Evolutionary conservation across 306 rosid species (phyloP).

Genomic region (Cucurbita pepo): DNA sequence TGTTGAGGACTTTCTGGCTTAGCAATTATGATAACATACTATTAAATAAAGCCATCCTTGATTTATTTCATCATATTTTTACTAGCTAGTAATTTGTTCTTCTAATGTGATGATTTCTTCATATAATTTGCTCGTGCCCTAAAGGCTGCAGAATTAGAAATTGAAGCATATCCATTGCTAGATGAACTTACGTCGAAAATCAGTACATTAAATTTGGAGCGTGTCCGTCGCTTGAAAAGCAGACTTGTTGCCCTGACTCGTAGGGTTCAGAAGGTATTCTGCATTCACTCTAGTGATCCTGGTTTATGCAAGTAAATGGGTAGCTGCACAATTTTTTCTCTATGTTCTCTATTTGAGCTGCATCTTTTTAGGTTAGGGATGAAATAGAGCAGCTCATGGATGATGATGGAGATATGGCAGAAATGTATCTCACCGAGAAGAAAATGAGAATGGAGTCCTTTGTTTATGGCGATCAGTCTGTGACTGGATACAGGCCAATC

Average conservation of each 20-base stretch:
- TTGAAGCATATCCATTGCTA: constrained; percentile 84
- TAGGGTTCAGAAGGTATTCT: constrained; percentile 89
- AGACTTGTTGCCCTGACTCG: constrained; percentile 96
- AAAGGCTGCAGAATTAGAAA: constrained; percentile 95
- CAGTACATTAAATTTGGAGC: constrained; percentile 96
- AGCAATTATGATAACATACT: not conserved
- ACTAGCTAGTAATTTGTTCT: constrained; percentile 7
- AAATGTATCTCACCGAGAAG: constrained; percentile 97
- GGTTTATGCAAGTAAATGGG: constrained; percentile 5
- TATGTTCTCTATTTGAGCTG: constrained; percentile 8
- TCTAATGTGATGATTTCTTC: constrained; percentile 12
- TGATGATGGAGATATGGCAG: constrained; percentile 99
- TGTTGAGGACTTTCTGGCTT: not conserved
- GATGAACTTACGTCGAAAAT: constrained; percentile 95
- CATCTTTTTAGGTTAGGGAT: constrained; percentile 68
- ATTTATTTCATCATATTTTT: not conserved
- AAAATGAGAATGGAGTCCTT: constrained; percentile 75
- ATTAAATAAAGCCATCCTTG: not conserved
- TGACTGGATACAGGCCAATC: constrained; percentile 51
- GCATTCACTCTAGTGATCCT: constrained; percentile 10
- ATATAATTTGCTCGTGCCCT: constrained; percentile 10
- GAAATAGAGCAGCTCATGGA: constrained; percentile 99
- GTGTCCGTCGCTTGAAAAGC: constrained; percentile 90
- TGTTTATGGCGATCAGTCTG: constrained; percentile 71
- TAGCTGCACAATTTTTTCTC: not conserved